Conservation (phyloP, 1,284 basidiomycete genomes). For the Athelia sp. region DNA sequence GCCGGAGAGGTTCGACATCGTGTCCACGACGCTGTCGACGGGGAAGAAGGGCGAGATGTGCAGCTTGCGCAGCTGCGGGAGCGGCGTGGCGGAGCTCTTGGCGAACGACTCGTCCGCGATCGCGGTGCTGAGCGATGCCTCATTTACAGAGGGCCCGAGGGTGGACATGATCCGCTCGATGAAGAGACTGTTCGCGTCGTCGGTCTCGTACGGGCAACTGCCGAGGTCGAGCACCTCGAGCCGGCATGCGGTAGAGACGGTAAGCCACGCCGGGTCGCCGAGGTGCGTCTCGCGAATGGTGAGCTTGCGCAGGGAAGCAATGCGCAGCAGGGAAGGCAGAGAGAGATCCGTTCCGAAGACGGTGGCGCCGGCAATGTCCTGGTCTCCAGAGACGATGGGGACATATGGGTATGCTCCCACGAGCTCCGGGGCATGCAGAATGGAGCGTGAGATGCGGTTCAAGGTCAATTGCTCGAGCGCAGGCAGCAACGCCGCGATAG, state of each 20-base stretch:
- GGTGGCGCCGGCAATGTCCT: slow-evolving; percentile 54
- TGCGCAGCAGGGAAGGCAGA: slow-evolving; percentile 58
- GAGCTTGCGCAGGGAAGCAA: slow-evolving; percentile 56
- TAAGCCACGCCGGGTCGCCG: slow-evolving; percentile 54
- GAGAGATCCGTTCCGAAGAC: slow-evolving; percentile 50
- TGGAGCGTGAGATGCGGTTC: slow-evolving; percentile 61
- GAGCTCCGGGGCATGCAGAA: slow-evolving; percentile 52
- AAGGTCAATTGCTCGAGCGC: slow-evolving; percentile 52
- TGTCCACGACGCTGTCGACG: slow-evolving; percentile 53
- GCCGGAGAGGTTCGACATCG: slow-evolving; percentile 52
- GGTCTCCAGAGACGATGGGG: slow-evolving; percentile 53
- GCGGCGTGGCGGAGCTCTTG: slow-evolving; percentile 41
- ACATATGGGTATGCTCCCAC: slow-evolving; percentile 47
- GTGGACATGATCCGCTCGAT: slow-evolving; percentile 56
- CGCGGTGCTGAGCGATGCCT: slow-evolving; percentile 49
- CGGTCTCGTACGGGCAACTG: slow-evolving; percentile 48
- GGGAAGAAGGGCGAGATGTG: slow-evolving; percentile 61
- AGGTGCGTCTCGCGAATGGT: slow-evolving; percentile 67
- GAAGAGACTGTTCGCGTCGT: slow-evolving; percentile 47
- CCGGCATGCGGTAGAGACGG: slow-evolving; percentile 40
- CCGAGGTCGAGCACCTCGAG: slow-evolving; percentile 58
- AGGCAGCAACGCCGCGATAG: slow-evolving; percentile 57
- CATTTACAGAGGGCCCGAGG: slow-evolving; percentile 47
- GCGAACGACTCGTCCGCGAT: slow-evolving; percentile 40
- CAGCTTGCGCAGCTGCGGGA: slow-evolving; percentile 46